These are phyloP conservation scores for Pythium dissotocum DNA, from an alignment of 352 stramenopile species.

Conservation along the genomic window DNA sequence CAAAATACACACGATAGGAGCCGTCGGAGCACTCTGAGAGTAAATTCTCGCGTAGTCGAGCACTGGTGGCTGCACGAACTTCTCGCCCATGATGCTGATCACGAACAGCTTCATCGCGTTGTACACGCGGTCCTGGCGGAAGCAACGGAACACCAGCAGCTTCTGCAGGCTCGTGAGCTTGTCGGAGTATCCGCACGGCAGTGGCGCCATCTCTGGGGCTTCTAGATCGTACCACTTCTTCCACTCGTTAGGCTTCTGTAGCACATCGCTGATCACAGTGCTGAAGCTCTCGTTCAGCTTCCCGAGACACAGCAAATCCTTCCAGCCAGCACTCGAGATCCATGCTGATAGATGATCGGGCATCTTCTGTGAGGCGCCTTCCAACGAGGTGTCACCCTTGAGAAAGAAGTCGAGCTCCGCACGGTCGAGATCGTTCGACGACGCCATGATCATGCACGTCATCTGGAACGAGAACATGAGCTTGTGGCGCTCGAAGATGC, in stretches of 20 bases:
- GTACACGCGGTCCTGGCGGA: conserved; percentile 94
- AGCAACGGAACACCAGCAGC: conserved; percentile 92
- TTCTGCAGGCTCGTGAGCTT: conserved; percentile 88
- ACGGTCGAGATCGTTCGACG: conserved; percentile 80
- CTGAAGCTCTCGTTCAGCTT: conserved; percentile 73
- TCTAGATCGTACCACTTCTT: conserved; percentile 95
- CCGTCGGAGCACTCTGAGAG: conserved; percentile 78
- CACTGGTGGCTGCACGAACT: conserved; percentile 94
- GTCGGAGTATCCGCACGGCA: conserved; percentile 83
- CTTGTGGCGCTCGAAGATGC: conserved; percentile 97
- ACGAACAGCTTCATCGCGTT: conserved; percentile 96
- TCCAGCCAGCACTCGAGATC: conserved; percentile 91
- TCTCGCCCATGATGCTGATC: conserved; percentile 89
- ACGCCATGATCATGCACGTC: conserved; percentile 94
- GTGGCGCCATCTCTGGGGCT: conserved; percentile 74
- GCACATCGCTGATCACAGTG: conserved; percentile 53
- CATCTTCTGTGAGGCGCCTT: conserved; percentile 65
- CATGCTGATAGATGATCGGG: conserved; percentile 70
- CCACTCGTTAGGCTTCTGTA: conserved; percentile 66
- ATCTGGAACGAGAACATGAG: conserved; percentile 97
- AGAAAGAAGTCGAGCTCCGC: conserved; percentile 95
- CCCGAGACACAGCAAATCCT: conserved; percentile 88
- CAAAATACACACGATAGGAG: conserved; percentile 95
- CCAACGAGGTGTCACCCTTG: conserved; percentile 94
- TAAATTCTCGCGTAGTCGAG: conserved; percentile 94